These are phyloP conservation scores for Nothophytophthora sp. DNA, from an alignment of 352 stramenopile species.

Conservation along the genomic window DNA sequence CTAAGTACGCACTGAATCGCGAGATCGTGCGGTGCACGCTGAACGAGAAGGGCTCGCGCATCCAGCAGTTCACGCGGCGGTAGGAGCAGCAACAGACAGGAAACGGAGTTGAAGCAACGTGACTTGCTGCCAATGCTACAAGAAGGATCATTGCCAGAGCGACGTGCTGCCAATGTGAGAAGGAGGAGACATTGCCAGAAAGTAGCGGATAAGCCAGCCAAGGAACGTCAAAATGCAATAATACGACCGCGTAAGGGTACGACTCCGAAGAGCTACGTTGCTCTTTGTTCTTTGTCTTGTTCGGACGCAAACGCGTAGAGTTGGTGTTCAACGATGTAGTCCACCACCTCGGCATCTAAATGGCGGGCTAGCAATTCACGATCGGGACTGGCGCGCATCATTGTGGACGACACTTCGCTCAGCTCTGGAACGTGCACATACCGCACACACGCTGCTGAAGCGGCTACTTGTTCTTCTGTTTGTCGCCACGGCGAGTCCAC, in stretches of 20 bases:
- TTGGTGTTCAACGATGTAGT: conserved; percentile 76
- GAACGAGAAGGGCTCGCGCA: conserved; percentile 40
- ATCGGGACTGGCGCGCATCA: conserved; percentile 42
- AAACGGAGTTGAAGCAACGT: too few relatives aligned
- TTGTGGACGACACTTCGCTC: conserved; percentile 79
- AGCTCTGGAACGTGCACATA: conserved; percentile 63
- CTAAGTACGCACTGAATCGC: conserved; percentile 44
- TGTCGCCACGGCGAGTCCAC: conserved; percentile 42
- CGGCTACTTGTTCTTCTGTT: not conserved
- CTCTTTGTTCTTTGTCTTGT: conserved; percentile 1
- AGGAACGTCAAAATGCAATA: too few relatives aligned
- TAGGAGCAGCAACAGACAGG: too few relatives aligned
- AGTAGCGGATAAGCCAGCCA: conserved; percentile 15
- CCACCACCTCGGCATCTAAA: conserved; percentile 59
- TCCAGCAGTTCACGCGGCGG: conserved; percentile 58
- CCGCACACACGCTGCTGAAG: conserved; percentile 37
- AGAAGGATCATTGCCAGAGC: conserved; percentile 27
- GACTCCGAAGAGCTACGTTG: too few relatives aligned
- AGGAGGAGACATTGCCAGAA: conserved; percentile 23
- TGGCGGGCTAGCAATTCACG: conserved; percentile 35
- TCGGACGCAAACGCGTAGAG: conserved; percentile 70
- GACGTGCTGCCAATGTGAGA: conserved; percentile 22
- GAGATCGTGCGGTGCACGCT: conserved; percentile 51
- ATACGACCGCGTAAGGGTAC: too few relatives aligned
- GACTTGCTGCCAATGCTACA: conserved; percentile 31